phyloP scores from a whole-genome alignment of 192 early-diverging fungal genomes.

The Chytriomyces sp. region DNA sequence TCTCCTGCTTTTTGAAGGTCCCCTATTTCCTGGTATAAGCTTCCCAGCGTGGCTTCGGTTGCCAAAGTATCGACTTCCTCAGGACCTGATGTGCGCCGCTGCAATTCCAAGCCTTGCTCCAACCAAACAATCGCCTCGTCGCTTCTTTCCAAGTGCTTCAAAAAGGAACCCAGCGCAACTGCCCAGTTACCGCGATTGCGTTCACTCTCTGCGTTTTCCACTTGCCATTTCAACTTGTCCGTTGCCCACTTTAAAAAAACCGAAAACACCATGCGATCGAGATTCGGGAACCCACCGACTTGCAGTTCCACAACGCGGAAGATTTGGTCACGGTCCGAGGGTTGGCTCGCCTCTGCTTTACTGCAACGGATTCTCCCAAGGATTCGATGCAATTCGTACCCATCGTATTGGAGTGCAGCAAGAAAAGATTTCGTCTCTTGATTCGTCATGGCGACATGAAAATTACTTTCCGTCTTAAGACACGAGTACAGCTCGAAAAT shows the following conservation, averaged over 20 bases:
- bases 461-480: slow-evolving; percentile 12
- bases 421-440: not conserved
- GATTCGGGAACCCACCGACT: not conserved
- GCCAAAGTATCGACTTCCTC: too few relatives aligned
- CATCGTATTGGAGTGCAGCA: not conserved
- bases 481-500: slow-evolving; percentile 36
- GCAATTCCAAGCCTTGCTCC: too few relatives aligned
- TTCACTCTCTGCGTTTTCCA: too few relatives aligned
- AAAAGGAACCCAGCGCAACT: too few relatives aligned
- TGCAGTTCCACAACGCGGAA: not conserved
- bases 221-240: too few relatives aligned
- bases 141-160: too few relatives aligned
- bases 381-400: not conserved
- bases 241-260: not conserved
- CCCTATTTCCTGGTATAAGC: too few relatives aligned
- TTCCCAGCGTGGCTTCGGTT: too few relatives aligned
- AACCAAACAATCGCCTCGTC: too few relatives aligned
- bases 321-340: slow-evolving; percentile 8
- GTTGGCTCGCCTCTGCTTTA: not conserved
- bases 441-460: slow-evolving; percentile 29
- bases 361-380: not conserved
- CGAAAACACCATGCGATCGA: slow-evolving; percentile 3
- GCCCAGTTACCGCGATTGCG: too few relatives aligned
- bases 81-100: too few relatives aligned
- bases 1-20: too few relatives aligned